Evolutionary conservation across 176 grass and related monocot species (phyloP).

Genomic region (Urochloa ruziziensis): DNA sequence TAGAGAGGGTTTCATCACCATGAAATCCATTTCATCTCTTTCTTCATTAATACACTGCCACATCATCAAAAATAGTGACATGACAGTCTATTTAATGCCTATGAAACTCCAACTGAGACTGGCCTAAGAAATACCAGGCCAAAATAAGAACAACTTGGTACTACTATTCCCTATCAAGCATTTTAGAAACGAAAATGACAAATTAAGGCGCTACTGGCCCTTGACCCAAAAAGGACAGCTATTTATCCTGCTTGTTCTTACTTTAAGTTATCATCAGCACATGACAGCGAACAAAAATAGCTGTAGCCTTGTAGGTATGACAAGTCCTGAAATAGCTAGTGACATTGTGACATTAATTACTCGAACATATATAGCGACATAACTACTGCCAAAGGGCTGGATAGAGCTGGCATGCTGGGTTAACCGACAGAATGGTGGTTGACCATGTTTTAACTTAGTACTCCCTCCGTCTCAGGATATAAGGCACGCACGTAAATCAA

Average conservation of each 20-base stretch:
- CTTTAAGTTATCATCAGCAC: conserved; percentile 16
- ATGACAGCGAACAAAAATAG: conserved; percentile 1
- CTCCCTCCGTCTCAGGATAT: too few relatives aligned
- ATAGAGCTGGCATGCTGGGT: conserved; percentile 3
- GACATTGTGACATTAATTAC: background rate
- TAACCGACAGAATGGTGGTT: conserved; percentile 29
- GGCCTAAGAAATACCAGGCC: background rate
- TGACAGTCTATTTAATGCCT: too few relatives aligned
- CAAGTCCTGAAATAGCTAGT: background rate
- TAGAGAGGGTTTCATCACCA: too few relatives aligned
- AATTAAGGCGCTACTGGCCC: background rate
- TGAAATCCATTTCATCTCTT: too few relatives aligned
- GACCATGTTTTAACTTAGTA: conserved; percentile 4
- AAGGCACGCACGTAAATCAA: too few relatives aligned
- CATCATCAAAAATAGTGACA: too few relatives aligned
- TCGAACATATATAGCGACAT: background rate
- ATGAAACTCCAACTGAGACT: too few relatives aligned
- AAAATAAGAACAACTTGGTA: conserved; percentile 14
- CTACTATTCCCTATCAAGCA: background rate
- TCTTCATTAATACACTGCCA: too few relatives aligned
- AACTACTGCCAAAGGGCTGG: background rate
- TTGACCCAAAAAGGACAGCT: background rate
- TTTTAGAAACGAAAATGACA: background rate
- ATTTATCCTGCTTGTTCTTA: background rate
- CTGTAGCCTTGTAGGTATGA: background rate